Evolutionary conservation across 2,329 filamentous ascomycete genomes (phyloP), one percentile per base, ranked within the genome.

Genomic region (Xylariaceae sp.): DNA sequence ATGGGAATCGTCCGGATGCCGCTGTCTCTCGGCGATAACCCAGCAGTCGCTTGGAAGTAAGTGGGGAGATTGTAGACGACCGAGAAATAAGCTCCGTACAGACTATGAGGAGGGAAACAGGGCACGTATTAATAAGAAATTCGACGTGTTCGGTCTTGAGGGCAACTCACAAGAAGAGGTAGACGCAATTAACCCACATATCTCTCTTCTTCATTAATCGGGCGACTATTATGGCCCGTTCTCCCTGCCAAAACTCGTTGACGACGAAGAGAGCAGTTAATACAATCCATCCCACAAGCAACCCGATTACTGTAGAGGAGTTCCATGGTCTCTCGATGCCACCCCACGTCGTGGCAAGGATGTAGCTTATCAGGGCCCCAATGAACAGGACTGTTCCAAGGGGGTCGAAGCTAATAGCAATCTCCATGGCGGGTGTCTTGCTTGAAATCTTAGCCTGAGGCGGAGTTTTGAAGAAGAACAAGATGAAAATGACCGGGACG

Each of bases 31-130:
- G 78, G 74, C 1, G 69, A 70, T 4, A 72, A 65, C 23, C 67
- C 68, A 39, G 73, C 65, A 31, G 78, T 73, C 16, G 73, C 74
- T 53, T 81, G 79, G 66, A 80, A 82, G 75, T 79, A 83, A 34
- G 81, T 71, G 14, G 80, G 78, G 3, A 82, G 66, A 60, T 75
- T 79, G 65, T 78, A 79, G 3, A 74, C 66, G 28, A 60, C 24
- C 8, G 58, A 33, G 29, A 58, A 70, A 31, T 59, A 61, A 9
- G 47, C 31, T 16, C 52, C 49, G n/a, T 58, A 57, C 11, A 61
- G n/a, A n/a, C n/a, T n/a, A n/a, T n/a, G n/a, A n/a, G n/a, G n/a
- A n/a, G n/a, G n/a, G n/a, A n/a, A n/a, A n/a, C n/a, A n/a, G n/a
- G n/a, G n/a, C n/a, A n/a, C n/a, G n/a, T n/a, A n/a, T n/a, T n/a